These are phyloP conservation scores for Huntiella moniliformis DNA, from an alignment of 2,329 filamentous ascomycete species.

Conservation along the genomic window DNA sequence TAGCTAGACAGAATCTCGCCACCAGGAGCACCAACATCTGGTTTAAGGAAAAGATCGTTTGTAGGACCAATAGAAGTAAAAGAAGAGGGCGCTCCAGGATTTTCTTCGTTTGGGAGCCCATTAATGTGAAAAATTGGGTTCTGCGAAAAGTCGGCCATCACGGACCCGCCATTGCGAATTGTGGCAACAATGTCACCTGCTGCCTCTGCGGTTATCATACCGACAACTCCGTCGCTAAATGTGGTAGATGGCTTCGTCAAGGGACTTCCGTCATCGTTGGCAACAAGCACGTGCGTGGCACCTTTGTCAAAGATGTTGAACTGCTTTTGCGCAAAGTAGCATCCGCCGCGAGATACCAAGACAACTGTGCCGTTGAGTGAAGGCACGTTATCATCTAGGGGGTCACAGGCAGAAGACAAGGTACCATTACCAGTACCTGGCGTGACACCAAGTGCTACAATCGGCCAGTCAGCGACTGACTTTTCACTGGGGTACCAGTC, in stretches of 20 bases:
- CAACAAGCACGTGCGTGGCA: conserved; percentile 41
- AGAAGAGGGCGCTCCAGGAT: conserved; percentile 23
- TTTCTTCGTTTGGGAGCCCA: conserved; percentile 14
- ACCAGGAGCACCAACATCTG: conserved; percentile 31
- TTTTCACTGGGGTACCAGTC: neutral
- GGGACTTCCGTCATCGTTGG: conserved; percentile 29
- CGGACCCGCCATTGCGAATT: conserved; percentile 15
- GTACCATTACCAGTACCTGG: neutral
- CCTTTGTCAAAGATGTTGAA: conserved; percentile 32
- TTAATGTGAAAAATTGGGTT: conserved; percentile 4
- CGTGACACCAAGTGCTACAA: neutral
- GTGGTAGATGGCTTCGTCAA: conserved; percentile 10
- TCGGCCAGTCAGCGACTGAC: neutral
- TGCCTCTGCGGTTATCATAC: conserved; percentile 23
- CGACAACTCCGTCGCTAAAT: conserved; percentile 14
- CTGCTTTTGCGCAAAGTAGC: conserved; percentile 35
- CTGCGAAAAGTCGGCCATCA: conserved; percentile 24
- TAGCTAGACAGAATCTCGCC: conserved; percentile 31
- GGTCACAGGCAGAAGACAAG: neutral
- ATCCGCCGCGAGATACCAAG: conserved; percentile 39
- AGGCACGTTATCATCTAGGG: neutral
- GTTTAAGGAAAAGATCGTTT: conserved; percentile 31
- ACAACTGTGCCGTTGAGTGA: conserved; percentile 34
- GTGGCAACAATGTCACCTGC: conserved; percentile 20
- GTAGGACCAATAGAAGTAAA: conserved; percentile 34